Conservation (phyloP, 257 asterid genomes). For the Nicotiana sylvestris region DNA sequence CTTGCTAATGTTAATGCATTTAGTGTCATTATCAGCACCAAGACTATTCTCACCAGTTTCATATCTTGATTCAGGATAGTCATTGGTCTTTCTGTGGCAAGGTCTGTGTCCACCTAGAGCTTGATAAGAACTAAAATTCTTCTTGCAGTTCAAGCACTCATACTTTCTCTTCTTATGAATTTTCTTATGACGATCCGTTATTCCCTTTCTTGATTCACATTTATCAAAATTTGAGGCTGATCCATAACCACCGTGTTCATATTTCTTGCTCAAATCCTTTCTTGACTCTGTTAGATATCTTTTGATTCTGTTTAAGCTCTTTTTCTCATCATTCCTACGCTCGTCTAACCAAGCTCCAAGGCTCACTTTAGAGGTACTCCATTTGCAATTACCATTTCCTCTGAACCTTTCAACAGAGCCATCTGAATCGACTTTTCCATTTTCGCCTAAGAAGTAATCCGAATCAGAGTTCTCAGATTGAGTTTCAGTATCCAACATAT, state of each 20-base stretch:
- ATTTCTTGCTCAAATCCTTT: slow-evolving; percentile 22
- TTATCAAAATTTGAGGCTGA: slow-evolving; percentile 21
- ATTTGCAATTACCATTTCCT: slow-evolving; percentile 22
- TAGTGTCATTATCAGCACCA: slow-evolving; percentile 37
- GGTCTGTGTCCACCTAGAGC: slow-evolving; percentile 98
- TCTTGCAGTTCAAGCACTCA: slow-evolving; percentile 85
- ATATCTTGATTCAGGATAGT: slow-evolving; percentile 36
- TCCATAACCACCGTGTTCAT: slow-evolving; percentile 22
- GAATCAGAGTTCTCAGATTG: slow-evolving; percentile 70
- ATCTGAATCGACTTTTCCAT: slow-evolving; percentile 64
- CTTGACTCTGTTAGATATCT: slow-evolving; percentile 28
- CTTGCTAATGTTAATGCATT: slow-evolving; percentile 26
- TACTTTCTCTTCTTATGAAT: slow-evolving; percentile 53
- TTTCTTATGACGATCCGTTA: slow-evolving; percentile 21
- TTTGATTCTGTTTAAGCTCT: slow-evolving; percentile 29
- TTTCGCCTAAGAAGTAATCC: slow-evolving; percentile 74
- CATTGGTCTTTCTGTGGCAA: slow-evolving; percentile 58
- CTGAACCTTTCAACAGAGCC: slow-evolving; percentile 51
- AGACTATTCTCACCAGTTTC: slow-evolving; percentile 64
- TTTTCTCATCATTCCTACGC: slow-evolving; percentile 26
- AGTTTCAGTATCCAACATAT: slow-evolving; percentile 30
- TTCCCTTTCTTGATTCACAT: slow-evolving; percentile 36
- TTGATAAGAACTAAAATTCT: slow-evolving; percentile 74
- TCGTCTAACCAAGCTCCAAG: slow-evolving; percentile 28
- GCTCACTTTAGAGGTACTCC: slow-evolving; percentile 16